A percentile compares a stretch with the other conserved stretches of the same genome.
Conservation (phyloP, 495 filamentous ascomycete species). For the Lasiosphaeriaceae sp. region DNA sequence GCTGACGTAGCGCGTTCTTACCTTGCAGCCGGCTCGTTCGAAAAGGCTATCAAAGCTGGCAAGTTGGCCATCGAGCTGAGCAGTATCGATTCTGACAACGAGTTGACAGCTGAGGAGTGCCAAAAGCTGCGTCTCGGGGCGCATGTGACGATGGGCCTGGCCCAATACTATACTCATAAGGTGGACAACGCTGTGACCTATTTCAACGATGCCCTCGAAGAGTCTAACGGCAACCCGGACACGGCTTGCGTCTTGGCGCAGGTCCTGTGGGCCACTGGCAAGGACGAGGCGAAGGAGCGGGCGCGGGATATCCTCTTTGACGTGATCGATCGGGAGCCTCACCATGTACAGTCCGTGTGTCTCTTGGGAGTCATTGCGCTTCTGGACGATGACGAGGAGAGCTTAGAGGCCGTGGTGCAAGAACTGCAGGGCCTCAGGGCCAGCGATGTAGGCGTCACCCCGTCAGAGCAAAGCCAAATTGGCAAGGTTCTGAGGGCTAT, state of each 20-base stretch:
- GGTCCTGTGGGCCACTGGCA: slow-evolving; percentile 87
- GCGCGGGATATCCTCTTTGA: slow-evolving; percentile 79
- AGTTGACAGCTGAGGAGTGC: slow-evolving; percentile 50
- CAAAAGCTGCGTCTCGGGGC: slow-evolving; percentile 71
- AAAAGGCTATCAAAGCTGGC: slow-evolving; percentile 65
- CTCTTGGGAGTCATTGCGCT: slow-evolving; percentile 80
- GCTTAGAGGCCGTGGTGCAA: slow-evolving; percentile 71
- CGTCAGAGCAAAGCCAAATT: slow-evolving; percentile 42
- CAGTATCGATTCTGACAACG: slow-evolving; percentile 57
- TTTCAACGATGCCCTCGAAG: slow-evolving; percentile 77
- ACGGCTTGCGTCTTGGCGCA: slow-evolving; percentile 85
- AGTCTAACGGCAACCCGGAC: slow-evolving; percentile 74
- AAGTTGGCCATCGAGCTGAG: slow-evolving; percentile 70
- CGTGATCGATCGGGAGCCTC: slow-evolving; percentile 63
- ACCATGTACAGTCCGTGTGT: slow-evolving; percentile 71
- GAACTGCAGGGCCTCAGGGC: slow-evolving; percentile 71
- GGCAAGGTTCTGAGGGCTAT: slow-evolving; percentile 45
- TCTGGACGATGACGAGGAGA: slow-evolving; percentile 72
- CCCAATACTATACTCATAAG: slow-evolving; percentile 63
- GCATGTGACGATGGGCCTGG: slow-evolving; percentile 80
- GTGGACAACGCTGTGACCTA: slow-evolving; percentile 66
- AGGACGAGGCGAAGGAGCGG: slow-evolving; percentile 64
- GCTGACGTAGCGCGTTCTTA: slow-evolving; percentile 77
- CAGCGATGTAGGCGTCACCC: slow-evolving; percentile 43
- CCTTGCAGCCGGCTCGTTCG: slow-evolving; percentile 62